A percentile compares a stretch with the other conserved stretches of the same genome.
These are phyloP conservation scores for Stipa capillata DNA, from an alignment of 176 grass and related monocot genomes.

Conservation along the genomic window DNA sequence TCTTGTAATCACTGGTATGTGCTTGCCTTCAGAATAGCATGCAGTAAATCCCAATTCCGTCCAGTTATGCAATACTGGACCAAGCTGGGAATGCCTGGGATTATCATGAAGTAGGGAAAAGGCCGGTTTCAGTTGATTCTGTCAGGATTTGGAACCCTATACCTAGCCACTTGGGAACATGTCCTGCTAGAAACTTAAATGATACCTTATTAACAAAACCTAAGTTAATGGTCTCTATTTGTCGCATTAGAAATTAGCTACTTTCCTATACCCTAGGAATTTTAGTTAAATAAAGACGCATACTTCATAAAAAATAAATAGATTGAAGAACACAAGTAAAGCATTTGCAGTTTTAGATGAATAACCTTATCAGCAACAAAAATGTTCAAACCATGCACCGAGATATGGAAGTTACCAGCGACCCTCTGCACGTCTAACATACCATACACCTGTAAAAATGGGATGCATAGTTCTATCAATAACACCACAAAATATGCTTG, in stretches of 20 bases:
- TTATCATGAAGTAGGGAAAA: not conserved
- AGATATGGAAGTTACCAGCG: conserved; percentile 98
- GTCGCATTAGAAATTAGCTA: not conserved
- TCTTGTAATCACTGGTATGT: not conserved
- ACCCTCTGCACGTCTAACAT: conserved; percentile 95
- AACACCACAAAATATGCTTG: conserved; percentile 7
- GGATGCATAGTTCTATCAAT: not conserved
- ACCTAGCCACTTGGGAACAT: not conserved
- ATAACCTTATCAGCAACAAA: conserved; percentile 98
- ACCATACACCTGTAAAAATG: conserved; percentile 77
- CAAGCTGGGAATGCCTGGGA: not conserved
- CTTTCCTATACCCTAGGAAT: not conserved
- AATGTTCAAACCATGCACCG: conserved; percentile 96
- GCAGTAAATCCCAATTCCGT: not conserved
- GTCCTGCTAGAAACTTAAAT: not conserved
- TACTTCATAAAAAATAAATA: conserved; percentile 7
- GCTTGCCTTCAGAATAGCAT: not conserved
- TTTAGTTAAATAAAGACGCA: not conserved
- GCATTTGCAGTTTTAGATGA: conserved; percentile 26
- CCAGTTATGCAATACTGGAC: not conserved
- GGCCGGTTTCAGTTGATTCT: not conserved
- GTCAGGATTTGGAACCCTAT: not conserved
- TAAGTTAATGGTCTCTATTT: not conserved
- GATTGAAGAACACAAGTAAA: not conserved
- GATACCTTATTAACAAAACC: not conserved